phyloP scores from a whole-genome alignment of 1,284 basidiomycete genomes.

The Cryptococcus hybrid region DNA sequence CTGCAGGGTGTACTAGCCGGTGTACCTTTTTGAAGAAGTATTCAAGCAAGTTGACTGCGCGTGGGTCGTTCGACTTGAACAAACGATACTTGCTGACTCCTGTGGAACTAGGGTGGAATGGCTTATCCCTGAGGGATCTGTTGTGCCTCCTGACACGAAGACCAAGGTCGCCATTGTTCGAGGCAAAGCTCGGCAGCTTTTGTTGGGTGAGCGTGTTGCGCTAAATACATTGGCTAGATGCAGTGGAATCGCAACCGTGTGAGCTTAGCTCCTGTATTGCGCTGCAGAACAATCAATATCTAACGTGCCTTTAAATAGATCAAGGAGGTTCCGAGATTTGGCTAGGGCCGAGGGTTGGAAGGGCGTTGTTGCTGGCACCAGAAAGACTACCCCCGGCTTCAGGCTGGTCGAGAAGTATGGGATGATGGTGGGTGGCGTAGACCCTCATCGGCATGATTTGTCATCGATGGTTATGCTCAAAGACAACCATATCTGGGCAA shows the following conservation, averaged over 20 bases:
- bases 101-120: constrained; percentile 73
- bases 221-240: constrained; percentile 93
- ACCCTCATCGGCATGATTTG: constrained; percentile 93
- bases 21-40: constrained; percentile 71
- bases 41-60: constrained; percentile 85
- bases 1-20: constrained; percentile 81
- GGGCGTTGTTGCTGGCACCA: constrained; percentile 89
- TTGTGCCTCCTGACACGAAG: constrained; percentile 59
- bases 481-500: constrained; percentile 99
- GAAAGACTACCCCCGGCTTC: constrained; percentile 99
- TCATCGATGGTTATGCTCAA: constrained; percentile 99
- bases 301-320: constrained; percentile 13
- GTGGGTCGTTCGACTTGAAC: constrained; percentile 56
- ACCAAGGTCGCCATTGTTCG: constrained; percentile 89
- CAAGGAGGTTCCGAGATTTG: constrained; percentile 70
- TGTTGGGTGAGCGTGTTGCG: constrained; percentile 86
- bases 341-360: constrained; percentile 76
- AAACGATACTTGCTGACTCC: not conserved
- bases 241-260: constrained; percentile 95
- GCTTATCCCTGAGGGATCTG: constrained; percentile 85
- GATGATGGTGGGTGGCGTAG: constrained; percentile 97
- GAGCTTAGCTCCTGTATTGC: constrained; percentile 29
- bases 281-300: too few relatives aligned
- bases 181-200: constrained; percentile 79
- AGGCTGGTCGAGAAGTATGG: constrained; percentile 97